A percentile compares a stretch with the other conserved stretches of the same genome.
Conservation (phyloP, 2,329 filamentous ascomycete genomes). For the Lomentospora prolificans region DNA sequence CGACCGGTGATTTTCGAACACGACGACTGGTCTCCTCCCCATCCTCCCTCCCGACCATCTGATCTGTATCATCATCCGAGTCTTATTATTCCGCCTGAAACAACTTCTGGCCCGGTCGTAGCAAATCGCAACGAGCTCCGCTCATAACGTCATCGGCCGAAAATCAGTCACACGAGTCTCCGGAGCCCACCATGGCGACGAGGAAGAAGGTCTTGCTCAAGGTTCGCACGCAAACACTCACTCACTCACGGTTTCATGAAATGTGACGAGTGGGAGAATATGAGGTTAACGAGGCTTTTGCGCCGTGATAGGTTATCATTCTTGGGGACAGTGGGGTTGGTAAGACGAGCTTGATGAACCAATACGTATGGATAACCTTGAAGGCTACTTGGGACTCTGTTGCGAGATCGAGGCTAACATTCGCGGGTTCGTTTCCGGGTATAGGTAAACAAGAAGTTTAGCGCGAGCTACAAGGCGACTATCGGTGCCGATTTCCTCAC, state of each 20-base stretch:
- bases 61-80: not conserved
- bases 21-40: not conserved
- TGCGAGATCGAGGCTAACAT: constrained; percentile 4
- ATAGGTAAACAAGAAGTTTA: constrained; percentile 99
- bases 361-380: constrained; percentile 70
- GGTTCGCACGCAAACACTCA: constrained; percentile 36
- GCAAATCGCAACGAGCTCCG: not conserved
- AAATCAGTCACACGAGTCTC: constrained; percentile 2
- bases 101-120: not conserved
- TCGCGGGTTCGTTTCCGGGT: not conserved
- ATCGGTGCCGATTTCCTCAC: constrained; percentile 98
- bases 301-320: constrained; percentile 75
- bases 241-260: not conserved
- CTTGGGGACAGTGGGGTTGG: constrained; percentile 97
- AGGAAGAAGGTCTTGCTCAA: constrained; percentile 87
- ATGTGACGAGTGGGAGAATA: constrained; percentile 8
- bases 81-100: not conserved
- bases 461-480: constrained; percentile 97
- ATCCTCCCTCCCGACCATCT: not conserved
- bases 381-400: constrained; percentile 2
- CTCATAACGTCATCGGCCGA: constrained; percentile 3
- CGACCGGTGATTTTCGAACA: not conserved
- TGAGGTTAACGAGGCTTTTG: constrained; percentile 1
- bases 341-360: constrained; percentile 99
- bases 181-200: constrained; percentile 52